Percentiles rank a stretch among this genome's conserved stretches.
Evolutionary conservation across 202 grass and related monocot species (phyloP).

Genomic region (Alloteropsis angusta): DNA sequence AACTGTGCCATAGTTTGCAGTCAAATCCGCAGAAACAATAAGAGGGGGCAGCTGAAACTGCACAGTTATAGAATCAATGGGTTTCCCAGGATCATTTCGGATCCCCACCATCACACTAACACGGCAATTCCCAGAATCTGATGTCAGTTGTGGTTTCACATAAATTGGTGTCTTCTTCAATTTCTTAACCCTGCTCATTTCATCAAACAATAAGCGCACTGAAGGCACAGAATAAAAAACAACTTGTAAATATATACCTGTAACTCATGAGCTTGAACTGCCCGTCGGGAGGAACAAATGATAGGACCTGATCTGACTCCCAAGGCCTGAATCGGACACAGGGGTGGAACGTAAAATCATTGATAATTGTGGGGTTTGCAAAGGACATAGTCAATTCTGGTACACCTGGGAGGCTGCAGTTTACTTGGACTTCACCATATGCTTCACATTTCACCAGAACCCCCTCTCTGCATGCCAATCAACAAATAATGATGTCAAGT

Average conservation of each 20-base stretch:
- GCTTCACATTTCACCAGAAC: conserved; percentile 72
- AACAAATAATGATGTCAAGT: not conserved
- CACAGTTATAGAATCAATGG: conserved; percentile 83
- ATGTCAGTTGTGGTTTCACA: conserved; percentile 78
- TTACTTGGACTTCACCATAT: conserved; percentile 84
- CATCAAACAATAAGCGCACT: conserved; percentile 8
- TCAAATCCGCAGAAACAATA: conserved; percentile 88
- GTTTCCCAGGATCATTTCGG: conserved; percentile 87
- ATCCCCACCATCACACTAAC: conserved; percentile 78
- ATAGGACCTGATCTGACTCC: conserved; percentile 68
- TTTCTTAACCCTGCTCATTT: conserved; percentile 62
- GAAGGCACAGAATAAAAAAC: not conserved
- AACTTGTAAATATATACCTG: conserved; percentile 39
- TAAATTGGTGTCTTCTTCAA: conserved; percentile 84
- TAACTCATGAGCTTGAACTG: conserved; percentile 93
- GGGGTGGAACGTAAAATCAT: conserved; percentile 87
- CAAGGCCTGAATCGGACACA: conserved; percentile 87
- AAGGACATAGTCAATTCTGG: conserved; percentile 89
- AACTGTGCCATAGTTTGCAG: conserved; percentile 75
- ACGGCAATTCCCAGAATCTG: conserved; percentile 77
- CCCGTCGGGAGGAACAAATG: conserved; percentile 87
- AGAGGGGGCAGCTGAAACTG: conserved; percentile 71
- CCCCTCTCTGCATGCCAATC: conserved; percentile 47
- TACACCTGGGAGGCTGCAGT: conserved; percentile 73
- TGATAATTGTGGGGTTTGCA: conserved; percentile 62